Base-by-base conservation (phyloP, 1,139 yeast genomes). In the Kodamaea sp. region DNA sequence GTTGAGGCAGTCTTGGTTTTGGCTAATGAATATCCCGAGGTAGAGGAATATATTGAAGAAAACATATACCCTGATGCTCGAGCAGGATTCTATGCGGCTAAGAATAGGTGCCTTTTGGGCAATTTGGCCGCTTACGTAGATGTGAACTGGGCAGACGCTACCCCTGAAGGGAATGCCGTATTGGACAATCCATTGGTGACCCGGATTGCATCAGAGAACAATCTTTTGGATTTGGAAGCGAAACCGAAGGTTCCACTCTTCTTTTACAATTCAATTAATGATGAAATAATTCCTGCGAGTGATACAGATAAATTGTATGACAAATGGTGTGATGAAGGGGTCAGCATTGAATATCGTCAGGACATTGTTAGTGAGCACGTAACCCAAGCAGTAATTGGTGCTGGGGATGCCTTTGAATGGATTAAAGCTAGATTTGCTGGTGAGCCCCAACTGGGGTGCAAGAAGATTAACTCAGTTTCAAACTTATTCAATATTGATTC, bases 1-100 rank as follows among this genome's bases (percentile, higher is more conserved):
- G 47, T 54, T 4, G 34, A 46, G 18, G 66, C 55, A 2, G 35
- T 63, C 15, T 44, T 42, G 23, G 67, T 67, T 4, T 43, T 62
- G 28, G 26, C 41, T 13, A 40, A 52, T 18, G 63, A 59, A 33
- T 61, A 61, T 39, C 58, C 65, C 2, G 51, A 35, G 34, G 33
- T 57, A 50, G 21, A 8, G 15, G 7, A 19, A 8, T 27, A 27
- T 20, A 34, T 43, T 53, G 5, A 43, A 43, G 1, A 53, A 51
- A 31, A 30, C 63, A 11, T 42, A 63, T 9, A 50, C 9, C 45
- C 66, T 15, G 12, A 10, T 12, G 3, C 59, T 64, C 1, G 61
- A 9, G 15, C 2, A 4, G 27, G 19, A 1, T 15, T 24, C 12
- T 15, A 24, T n/a, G 27, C 7, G 7, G 15, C 19, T 15, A 24